These are phyloP conservation scores for Lagenidium sp. DNA, from an alignment of 352 stramenopile genomes.

Conservation along the genomic window DNA sequence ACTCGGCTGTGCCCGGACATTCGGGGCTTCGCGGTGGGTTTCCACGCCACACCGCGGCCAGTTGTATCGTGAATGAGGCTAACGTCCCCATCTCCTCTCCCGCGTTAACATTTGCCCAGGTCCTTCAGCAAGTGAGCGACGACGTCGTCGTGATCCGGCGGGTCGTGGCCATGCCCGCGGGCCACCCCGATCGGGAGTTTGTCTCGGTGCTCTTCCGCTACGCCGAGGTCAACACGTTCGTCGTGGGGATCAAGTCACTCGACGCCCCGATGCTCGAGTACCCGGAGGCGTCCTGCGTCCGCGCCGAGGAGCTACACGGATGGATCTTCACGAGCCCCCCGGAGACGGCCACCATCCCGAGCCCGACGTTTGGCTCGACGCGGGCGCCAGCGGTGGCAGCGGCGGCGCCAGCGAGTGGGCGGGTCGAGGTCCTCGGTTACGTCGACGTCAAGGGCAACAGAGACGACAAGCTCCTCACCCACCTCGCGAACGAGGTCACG, in stretches of 20 bases:
- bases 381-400: no score
- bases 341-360: conserved; percentile 58
- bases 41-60: no score
- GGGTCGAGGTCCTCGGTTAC: no score
- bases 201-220: conserved; percentile 72
- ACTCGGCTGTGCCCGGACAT: conserved; percentile 81
- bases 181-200: conserved; percentile 67
- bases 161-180: conserved; percentile 64
- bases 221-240: conserved; percentile 70
- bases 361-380: conserved; percentile 74
- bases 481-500: conserved; percentile 78
- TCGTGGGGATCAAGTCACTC: conserved; percentile 70
- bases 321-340: conserved; percentile 78
- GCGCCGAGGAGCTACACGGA: conserved; percentile 69
- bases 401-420: no score
- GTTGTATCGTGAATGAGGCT: neutral
- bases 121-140: conserved; percentile 77
- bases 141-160: conserved; percentile 76
- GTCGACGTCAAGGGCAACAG: conserved; percentile 81
- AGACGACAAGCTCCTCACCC: conserved; percentile 77
- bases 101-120: conserved; percentile 12
- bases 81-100: neutral
- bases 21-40: conserved; percentile 66
- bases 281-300: conserved; percentile 71
- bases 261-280: conserved; percentile 56